Evolutionary conservation across 2,329 filamentous ascomycete species (phyloP).

Genomic region (Cercospora sp.): DNA sequence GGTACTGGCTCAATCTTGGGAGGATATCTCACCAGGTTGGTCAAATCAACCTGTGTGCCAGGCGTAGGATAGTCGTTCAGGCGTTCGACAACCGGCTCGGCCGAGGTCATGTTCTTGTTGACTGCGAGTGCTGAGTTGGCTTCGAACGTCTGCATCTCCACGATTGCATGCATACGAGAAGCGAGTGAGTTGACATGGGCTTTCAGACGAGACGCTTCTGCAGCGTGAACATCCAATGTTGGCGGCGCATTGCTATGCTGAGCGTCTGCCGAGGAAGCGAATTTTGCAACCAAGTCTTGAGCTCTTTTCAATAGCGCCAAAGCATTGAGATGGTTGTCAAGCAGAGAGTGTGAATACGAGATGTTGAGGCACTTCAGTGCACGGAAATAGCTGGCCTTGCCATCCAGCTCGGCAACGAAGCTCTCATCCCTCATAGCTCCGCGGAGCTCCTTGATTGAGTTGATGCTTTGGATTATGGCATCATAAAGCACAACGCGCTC

Average conservation of each 20-base stretch:
- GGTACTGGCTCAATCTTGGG: conserved; percentile 80
- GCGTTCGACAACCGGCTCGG: conserved; percentile 68
- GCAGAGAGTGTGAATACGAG: conserved; percentile 77
- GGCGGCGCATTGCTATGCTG: conserved; percentile 51
- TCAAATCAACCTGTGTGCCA: conserved; percentile 63
- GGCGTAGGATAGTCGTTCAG: conserved; percentile 72
- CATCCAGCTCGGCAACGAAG: conserved; percentile 75
- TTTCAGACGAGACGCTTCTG: conserved; percentile 60
- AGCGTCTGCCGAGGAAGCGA: conserved; percentile 4
- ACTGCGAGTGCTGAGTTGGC: conserved; percentile 51
- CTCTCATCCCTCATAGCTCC: conserved; percentile 81
- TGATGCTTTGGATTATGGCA: conserved; percentile 83
- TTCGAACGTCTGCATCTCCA: conserved; percentile 71
- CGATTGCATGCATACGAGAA: conserved; percentile 79
- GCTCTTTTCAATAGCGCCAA: conserved; percentile 81
- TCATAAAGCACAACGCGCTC: conserved; percentile 90
- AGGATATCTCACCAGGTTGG: conserved; percentile 82
- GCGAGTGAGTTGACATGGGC: conserved; percentile 68
- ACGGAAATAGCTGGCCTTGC: conserved; percentile 78
- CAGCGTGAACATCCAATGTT: conserved; percentile 65
- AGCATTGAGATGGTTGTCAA: conserved; percentile 71
- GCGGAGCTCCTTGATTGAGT: conserved; percentile 83
- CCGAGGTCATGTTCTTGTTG: conserved; percentile 45
- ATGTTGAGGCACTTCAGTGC: conserved; percentile 87
- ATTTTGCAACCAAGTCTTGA: conserved; percentile 57